Conservation (phyloP, 2,329 filamentous ascomycete genomes). For the Xylariales sp. region DNA sequence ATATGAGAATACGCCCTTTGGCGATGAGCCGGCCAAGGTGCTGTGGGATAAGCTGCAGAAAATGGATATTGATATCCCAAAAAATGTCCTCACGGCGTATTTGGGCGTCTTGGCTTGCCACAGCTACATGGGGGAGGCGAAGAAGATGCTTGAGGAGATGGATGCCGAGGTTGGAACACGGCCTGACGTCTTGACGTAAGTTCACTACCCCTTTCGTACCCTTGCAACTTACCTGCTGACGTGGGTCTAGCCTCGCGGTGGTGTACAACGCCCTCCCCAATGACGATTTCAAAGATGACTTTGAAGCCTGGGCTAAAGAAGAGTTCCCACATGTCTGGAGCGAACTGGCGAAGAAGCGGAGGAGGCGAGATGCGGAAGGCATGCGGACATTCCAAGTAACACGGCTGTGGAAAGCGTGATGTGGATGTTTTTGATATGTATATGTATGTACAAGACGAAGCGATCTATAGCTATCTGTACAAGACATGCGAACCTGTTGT, state of each 20-base stretch:
- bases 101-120: conserved; percentile 71
- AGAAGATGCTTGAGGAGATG: conserved; percentile 62
- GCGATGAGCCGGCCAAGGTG: conserved; percentile 56
- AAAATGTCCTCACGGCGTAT: conserved; percentile 70
- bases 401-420: conserved; percentile 44
- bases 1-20: conserved; percentile 59
- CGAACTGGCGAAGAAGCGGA: conserved; percentile 53
- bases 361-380: conserved; percentile 37
- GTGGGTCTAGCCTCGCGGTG: conserved; percentile 57
- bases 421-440: not conserved
- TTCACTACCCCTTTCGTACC: conserved; percentile 1
- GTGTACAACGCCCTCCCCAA: conserved; percentile 71
- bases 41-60: conserved; percentile 68
- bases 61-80: conserved; percentile 76
- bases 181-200: conserved; percentile 23
- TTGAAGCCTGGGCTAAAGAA: conserved; percentile 69
- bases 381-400: conserved; percentile 45
- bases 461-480: conserved; percentile 23
- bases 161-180: conserved; percentile 51
- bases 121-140: conserved; percentile 63
- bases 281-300: conserved; percentile 59
- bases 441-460: conserved; percentile 23
- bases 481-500: conserved; percentile 29
- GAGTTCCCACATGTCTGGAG: conserved; percentile 67
- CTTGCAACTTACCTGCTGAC: not conserved